Conservation (phyloP, 768 basidiomycete species). For the Boletales sp. region DNA sequence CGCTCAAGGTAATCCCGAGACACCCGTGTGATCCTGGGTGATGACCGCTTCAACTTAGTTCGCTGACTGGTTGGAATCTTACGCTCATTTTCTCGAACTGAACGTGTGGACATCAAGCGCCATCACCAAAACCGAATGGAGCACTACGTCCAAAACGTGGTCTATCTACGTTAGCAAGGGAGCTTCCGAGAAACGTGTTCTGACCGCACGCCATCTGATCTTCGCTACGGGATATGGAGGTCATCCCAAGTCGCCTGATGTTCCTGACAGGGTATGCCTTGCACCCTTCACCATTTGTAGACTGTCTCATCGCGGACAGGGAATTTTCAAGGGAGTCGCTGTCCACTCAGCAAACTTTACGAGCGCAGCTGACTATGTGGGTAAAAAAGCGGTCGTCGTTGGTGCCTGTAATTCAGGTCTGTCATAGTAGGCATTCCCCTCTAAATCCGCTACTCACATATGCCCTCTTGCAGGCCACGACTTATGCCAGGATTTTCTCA, state of each 20-base stretch:
- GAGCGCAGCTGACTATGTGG: conserved; percentile 41
- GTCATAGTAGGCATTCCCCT: too few relatives aligned
- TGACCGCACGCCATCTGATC: conserved; percentile 44
- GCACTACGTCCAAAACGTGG: conserved; percentile 28
- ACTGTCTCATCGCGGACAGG: conserved; percentile 18
- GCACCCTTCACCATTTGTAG: not conserved
- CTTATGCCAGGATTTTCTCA: conserved; percentile 28
- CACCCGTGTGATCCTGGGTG: not conserved
- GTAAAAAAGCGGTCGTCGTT: conserved; percentile 50
- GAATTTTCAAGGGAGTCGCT: conserved; percentile 45
- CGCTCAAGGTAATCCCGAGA: conserved; percentile 36
- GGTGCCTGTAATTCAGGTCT: too few relatives aligned
- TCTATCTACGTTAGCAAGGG: conserved; percentile 30
- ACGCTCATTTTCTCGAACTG: conserved; percentile 51
- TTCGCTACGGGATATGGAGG: conserved; percentile 49
- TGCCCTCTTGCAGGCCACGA: too few relatives aligned
- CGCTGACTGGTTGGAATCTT: conserved; percentile 57
- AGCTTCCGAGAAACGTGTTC: conserved; percentile 29
- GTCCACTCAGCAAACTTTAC: conserved; percentile 47
- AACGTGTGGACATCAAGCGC: conserved; percentile 54
- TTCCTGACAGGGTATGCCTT: conserved; percentile 16
- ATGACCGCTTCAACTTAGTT: conserved; percentile 28
- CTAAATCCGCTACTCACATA: too few relatives aligned
- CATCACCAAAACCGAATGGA: conserved; percentile 32
- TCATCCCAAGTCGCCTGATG: conserved; percentile 37